Conservation (phyloP, 2,329 filamentous ascomycete species). For the Aspergillus eucalypticola region DNA sequence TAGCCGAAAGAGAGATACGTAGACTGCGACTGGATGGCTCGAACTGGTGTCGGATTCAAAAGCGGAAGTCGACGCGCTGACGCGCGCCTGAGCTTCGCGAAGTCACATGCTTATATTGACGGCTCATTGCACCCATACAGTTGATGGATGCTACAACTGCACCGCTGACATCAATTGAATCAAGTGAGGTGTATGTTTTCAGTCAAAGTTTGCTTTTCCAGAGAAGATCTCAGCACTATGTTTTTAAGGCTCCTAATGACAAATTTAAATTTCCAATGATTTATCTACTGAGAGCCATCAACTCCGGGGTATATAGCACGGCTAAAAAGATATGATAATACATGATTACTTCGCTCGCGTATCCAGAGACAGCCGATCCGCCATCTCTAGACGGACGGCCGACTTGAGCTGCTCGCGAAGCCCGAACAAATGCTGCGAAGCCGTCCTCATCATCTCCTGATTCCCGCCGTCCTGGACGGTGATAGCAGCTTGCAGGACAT, state of each 20-base stretch:
- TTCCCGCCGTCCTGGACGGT: conserved; percentile 58
- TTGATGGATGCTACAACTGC: not conserved
- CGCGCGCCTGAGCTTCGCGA: conserved; percentile 34
- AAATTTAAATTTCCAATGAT: not conserved
- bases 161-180: not conserved
- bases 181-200: not conserved
- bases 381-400: conserved; percentile 58
- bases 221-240: not conserved
- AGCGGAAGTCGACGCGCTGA: conserved; percentile 25
- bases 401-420: conserved; percentile 58
- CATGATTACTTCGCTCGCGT: conserved; percentile 56
- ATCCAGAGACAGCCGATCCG: conserved; percentile 61
- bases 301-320: conserved; percentile 23
- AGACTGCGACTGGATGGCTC: conserved; percentile 6
- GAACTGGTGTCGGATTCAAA: not conserved
- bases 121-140: not conserved
- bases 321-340: conserved; percentile 14
- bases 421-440: conserved; percentile 55
- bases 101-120: conserved; percentile 38
- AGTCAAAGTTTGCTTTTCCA: not conserved
- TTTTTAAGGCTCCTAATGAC: not conserved
- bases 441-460: conserved; percentile 55
- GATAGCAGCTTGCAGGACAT: conserved; percentile 60
- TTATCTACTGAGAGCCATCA: conserved; percentile 16
- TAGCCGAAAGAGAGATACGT: conserved; percentile 9